Evolutionary conservation across 1,139 yeast genomes (phyloP).

Genomic region (Taphrina wiesneri): DNA sequence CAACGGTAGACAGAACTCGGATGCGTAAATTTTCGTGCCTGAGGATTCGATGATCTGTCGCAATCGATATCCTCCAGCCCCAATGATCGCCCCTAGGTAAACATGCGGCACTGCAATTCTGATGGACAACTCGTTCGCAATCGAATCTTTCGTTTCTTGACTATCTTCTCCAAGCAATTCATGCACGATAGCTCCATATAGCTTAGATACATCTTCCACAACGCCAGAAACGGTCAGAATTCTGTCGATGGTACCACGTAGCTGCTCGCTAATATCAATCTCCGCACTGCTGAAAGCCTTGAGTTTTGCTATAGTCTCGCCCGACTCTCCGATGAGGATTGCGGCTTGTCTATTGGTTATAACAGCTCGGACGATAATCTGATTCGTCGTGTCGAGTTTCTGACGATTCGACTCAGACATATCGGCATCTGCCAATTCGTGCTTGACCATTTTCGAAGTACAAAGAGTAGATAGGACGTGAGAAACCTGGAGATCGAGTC

Average conservation of each 20-base stretch:
- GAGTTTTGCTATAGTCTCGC: constrained; percentile 46
- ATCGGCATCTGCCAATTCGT: constrained; percentile 7
- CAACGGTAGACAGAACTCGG: constrained; percentile 70
- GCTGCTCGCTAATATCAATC: constrained; percentile 74
- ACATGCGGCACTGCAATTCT: constrained; percentile 75
- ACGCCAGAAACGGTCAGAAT: constrained; percentile 75
- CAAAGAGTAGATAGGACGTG: not conserved
- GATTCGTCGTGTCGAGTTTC: constrained; percentile 36
- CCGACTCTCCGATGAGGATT: constrained; percentile 36
- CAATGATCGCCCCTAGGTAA: constrained; percentile 78
- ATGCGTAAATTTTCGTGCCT: constrained; percentile 76
- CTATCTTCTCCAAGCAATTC: constrained; percentile 6
- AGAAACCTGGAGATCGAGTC: not conserved
- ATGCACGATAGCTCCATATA: not conserved
- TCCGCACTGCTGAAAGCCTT: constrained; percentile 67
- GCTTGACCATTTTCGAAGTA: not conserved
- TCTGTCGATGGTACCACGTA: constrained; percentile 72
- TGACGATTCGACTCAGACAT: constrained; percentile 2
- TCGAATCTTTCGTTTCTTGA: constrained; percentile 46
- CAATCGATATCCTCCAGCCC: constrained; percentile 72
- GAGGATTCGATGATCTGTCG: constrained; percentile 82
- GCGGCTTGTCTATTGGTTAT: constrained; percentile 40
- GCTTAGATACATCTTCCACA: constrained; percentile 73
- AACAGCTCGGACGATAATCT: constrained; percentile 37
- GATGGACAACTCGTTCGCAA: constrained; percentile 57